Base-by-base conservation (phyloP, 768 basidiomycete genomes). In the Suillus hirtellus region DNA sequence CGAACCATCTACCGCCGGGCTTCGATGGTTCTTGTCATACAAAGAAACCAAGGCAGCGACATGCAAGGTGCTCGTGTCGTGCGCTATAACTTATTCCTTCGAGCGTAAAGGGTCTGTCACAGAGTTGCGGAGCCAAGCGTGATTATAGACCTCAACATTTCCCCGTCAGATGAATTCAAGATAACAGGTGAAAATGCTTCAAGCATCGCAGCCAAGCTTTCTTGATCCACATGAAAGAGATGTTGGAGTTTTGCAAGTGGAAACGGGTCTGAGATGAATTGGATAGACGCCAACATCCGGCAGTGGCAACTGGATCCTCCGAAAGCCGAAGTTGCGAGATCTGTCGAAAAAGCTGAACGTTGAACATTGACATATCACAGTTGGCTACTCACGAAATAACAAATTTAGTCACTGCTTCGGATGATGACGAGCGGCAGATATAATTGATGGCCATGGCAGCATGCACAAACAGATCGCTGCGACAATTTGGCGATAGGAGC, bases 361-460 rank as follows among this genome's bases (percentile, higher is more conserved):
- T 31, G 31, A n/a, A 31, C 31, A 31, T 31, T 31, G 31, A 37
- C 4, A 37, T 37, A 8, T 10, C 35, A 37, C 35, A 37, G 53
- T 35, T 7, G 34, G n/a, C 34, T n/a, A 2, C 34, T 35, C 34
- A 5, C 6, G 34, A 21, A n/a, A 34, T 6, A 54, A 54, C 11
- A 54, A 34, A 35, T 54, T 1, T 35, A 37, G 53, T 34, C 11
- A n/a, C 1, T 35, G 4, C 34, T n/a, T 34, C 53, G n/a, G 34
- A 35, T 35, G 15, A 35, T 35, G 52, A 35, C 19, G 34, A 14
- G 52, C 24, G 40, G 63, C 53, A 12, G 60, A 54, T 10, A 70
- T 61, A 68, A 60, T 61, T 66, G 47, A 70, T 31, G 31, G 66
- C 64, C 15, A 66, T 70, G 4, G 64, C 53, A 2, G 67, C 62